phyloP scores from a whole-genome alignment of 805 yeast genomes.

The Saccharomycopsis babjevae region DNA sequence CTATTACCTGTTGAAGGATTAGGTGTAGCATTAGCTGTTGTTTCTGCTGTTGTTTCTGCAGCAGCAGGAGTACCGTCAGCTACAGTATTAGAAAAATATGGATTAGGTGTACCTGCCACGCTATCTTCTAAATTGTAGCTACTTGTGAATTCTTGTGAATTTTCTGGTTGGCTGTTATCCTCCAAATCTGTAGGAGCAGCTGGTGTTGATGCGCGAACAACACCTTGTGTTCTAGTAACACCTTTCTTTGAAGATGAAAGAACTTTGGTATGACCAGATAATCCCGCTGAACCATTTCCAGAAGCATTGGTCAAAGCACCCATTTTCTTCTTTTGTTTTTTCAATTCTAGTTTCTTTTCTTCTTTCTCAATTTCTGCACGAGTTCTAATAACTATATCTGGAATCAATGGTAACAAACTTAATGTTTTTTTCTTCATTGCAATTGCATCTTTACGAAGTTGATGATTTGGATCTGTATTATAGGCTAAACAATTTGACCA shows the following conservation, averaged over 20 bases:
- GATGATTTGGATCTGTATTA: constrained; percentile 92
- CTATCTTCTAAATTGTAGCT: background rate
- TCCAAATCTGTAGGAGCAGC: background rate
- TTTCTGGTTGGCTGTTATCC: background rate
- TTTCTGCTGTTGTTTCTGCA: background rate
- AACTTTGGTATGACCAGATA: constrained; percentile 22
- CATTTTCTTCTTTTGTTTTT: background rate
- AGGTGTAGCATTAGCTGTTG: constrained; percentile 1
- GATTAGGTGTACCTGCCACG: background rate
- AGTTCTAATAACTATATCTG: constrained; percentile 73
- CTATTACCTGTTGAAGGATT: background rate
- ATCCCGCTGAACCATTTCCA: constrained; percentile 5
- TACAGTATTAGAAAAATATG: background rate
- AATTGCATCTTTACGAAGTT: constrained; percentile 78
- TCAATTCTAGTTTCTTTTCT: constrained; percentile 33
- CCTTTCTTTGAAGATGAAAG: constrained; percentile 28
- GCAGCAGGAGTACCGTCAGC: background rate
- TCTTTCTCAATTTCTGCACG: constrained; percentile 64
- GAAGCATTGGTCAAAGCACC: background rate
- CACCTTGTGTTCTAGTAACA: constrained; percentile 26
- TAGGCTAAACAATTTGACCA: constrained; percentile 92
- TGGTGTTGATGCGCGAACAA: background rate
- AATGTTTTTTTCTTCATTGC: constrained; percentile 92
- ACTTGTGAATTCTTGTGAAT: background rate
- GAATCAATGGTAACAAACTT: constrained; percentile 71